Base-by-base conservation (phyloP, 2,329 filamentous ascomycete species). In the Didymella pinodella region DNA sequence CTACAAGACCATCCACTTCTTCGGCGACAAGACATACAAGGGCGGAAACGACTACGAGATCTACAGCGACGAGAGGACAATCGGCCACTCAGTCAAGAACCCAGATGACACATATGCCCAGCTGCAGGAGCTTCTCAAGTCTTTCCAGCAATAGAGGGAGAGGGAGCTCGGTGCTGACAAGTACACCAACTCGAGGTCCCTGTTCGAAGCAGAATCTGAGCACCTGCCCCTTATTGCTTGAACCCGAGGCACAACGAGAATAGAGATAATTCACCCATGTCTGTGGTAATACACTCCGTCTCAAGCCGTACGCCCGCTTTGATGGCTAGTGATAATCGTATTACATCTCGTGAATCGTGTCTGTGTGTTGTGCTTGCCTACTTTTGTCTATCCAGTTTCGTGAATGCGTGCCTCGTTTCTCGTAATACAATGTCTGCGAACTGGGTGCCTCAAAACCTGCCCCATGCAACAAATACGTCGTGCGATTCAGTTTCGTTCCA, bases 41-140 rank as follows among this genome's bases (percentile, higher is more conserved):
- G 94, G 95, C 64, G 95, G 95, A 62, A 99, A 98, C 78, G 95
- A 99, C 80, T 94, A 89, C 76, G 94, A 98, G 83, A 97, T 99
- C 75, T 98, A 90, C 79, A 83, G 81, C 66, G 94, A 98, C 76
- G 74, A 85, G 54, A 85, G 94, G 73, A 96, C 91, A 34, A 88
- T 90, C 60, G 95, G 95, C 2, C 95, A 99, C 80, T 83, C 88
- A 26, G 95, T 98, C 65, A 87, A 83, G 66, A 86, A 84, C 41
- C 94, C 94, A 7, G 89, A 93, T 57, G 92, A 98, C 73, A 97
- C 93, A 45, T 87, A 90, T 71, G 85, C 81, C 68, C 84, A 92
- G 77, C 74, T 99, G 71, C 94, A 89, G 84, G 88, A 95, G 83
- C 69, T 95, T 50, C 97, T 98, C 57, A 67, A 68, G 64, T 65